These are phyloP conservation scores for Hyaloperonospora arabidopsidis DNA, from an alignment of 352 stramenopile species.

Conservation along the genomic window DNA sequence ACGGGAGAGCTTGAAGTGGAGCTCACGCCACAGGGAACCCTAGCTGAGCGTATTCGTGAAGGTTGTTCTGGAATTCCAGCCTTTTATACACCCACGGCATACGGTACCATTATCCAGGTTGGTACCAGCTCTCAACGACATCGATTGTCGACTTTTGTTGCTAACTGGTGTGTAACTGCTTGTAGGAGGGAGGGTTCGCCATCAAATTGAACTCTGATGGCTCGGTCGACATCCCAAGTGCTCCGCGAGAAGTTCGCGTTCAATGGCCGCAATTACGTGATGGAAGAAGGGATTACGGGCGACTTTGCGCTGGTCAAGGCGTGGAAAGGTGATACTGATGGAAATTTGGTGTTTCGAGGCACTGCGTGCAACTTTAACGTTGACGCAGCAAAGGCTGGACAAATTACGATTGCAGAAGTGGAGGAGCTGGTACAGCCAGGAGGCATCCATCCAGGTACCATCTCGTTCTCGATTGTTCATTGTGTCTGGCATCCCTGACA, in stretches of 20 bases:
- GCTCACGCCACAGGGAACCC: slow-evolving; percentile 93
- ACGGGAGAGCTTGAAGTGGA: slow-evolving; percentile 92
- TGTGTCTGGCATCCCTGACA: not conserved
- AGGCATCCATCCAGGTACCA: slow-evolving; percentile 80
- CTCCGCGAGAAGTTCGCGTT: slow-evolving; percentile 67
- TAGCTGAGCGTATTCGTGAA: slow-evolving; percentile 89
- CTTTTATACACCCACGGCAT: slow-evolving; percentile 94
- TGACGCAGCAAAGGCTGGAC: slow-evolving; percentile 90
- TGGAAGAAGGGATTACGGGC: slow-evolving; percentile 91
- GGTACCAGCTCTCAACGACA: not conserved
- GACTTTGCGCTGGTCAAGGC: slow-evolving; percentile 94
- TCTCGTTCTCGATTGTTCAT: not conserved
- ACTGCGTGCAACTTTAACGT: slow-evolving; percentile 96
- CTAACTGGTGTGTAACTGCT: not conserved
- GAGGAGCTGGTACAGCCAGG: slow-evolving; percentile 92
- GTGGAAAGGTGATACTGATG: slow-evolving; percentile 92
- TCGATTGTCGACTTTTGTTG: not conserved
- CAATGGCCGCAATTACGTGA: slow-evolving; percentile 89
- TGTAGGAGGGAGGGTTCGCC: slow-evolving; percentile 63
- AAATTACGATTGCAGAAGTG: slow-evolving; percentile 91
- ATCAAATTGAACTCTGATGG: slow-evolving; percentile 72
- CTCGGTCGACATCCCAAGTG: slow-evolving; percentile 57
- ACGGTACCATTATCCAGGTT: slow-evolving; percentile 87
- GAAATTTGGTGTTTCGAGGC: slow-evolving; percentile 93
- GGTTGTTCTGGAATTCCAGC: slow-evolving; percentile 92